Percentiles rank a stretch among this genome's conserved stretches.
Conservation (phyloP, 495 filamentous ascomycete genomes). For the Xylaria flabelliformis region DNA sequence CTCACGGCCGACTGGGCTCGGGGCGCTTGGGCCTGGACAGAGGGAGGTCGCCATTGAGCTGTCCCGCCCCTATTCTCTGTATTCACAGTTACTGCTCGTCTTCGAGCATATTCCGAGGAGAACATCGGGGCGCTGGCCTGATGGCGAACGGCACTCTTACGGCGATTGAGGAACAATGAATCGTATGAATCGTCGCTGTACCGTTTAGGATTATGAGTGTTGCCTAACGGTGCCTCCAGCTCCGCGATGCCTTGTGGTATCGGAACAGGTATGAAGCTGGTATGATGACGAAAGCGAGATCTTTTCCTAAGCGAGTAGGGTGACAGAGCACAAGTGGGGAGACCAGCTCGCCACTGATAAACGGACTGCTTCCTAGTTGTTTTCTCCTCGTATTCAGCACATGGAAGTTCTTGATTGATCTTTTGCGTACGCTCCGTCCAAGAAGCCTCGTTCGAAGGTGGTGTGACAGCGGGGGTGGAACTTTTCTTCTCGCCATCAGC, state of each 20-base stretch:
- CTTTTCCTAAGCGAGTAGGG: background rate
- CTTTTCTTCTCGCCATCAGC: background rate
- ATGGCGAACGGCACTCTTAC: background rate
- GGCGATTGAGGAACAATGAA: conserved; percentile 23
- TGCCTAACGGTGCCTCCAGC: conserved; percentile 4
- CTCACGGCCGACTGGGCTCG: background rate
- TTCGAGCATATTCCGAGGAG: conserved; percentile 23
- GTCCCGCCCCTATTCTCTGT: background rate
- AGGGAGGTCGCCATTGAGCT: too few species aligned
- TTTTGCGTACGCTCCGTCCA: background rate
- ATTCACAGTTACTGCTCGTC: background rate
- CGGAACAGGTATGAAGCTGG: background rate
- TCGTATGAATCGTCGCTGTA: conserved; percentile 16
- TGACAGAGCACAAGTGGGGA: background rate
- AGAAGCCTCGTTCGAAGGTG: background rate
- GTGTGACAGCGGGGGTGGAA: background rate
- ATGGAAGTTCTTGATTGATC: background rate
- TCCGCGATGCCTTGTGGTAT: background rate
- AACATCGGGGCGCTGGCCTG: conserved; percentile 28
- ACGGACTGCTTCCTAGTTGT: background rate
- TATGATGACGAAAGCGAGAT: background rate
- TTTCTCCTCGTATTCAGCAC: background rate
- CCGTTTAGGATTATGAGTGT: background rate
- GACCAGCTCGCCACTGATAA: background rate
- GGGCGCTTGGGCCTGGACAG: background rate